Percentiles rank a stretch among this genome's conserved stretches.
phyloP scores from a whole-genome alignment of 306 rosid species.

The Abrus pulchellus region DNA sequence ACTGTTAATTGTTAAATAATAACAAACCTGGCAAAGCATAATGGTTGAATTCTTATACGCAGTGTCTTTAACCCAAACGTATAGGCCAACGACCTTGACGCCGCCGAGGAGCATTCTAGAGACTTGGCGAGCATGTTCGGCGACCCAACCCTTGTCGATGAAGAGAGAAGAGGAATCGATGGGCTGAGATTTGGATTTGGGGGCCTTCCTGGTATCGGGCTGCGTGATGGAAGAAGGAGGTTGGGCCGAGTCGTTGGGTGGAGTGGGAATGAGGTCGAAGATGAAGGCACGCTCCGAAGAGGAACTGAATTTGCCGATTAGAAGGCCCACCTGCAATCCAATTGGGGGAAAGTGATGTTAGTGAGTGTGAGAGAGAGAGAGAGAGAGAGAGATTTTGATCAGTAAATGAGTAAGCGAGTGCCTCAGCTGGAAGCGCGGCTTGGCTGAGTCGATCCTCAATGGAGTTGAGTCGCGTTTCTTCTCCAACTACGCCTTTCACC shows the following conservation, averaged over 20 bases:
- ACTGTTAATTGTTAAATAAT: not conserved
- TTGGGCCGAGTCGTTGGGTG: conserved; percentile 74
- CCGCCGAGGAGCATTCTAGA: conserved; percentile 91
- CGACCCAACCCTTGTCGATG: conserved; percentile 86
- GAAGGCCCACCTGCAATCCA: conserved; percentile 73
- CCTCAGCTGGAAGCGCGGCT: conserved; percentile 70
- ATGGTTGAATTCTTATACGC: conserved; percentile 85
- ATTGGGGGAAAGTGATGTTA: not conserved
- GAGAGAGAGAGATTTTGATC: not conserved
- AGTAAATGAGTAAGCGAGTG: not conserved
- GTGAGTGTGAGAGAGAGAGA: not conserved
- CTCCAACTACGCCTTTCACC: conserved; percentile 94
- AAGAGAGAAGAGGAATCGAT: conserved; percentile 67
- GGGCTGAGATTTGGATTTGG: conserved; percentile 63
- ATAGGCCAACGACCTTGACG: conserved; percentile 79
- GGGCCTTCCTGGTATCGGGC: conserved; percentile 64
- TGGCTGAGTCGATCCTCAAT: conserved; percentile 80
- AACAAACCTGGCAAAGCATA: conserved; percentile 74
- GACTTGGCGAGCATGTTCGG: conserved; percentile 94
- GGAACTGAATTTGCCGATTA: conserved; percentile 80
- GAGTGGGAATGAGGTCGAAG: conserved; percentile 83
- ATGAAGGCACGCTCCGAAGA: conserved; percentile 78
- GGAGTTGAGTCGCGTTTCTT: conserved; percentile 75
- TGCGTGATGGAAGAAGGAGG: conserved; percentile 68
- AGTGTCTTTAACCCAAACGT: conserved; percentile 72